A percentile compares a stretch with the other conserved stretches of the same genome.
phyloP scores from a whole-genome alignment of 2,329 filamentous ascomycete genomes.

The Calonectria multiphialidica region DNA sequence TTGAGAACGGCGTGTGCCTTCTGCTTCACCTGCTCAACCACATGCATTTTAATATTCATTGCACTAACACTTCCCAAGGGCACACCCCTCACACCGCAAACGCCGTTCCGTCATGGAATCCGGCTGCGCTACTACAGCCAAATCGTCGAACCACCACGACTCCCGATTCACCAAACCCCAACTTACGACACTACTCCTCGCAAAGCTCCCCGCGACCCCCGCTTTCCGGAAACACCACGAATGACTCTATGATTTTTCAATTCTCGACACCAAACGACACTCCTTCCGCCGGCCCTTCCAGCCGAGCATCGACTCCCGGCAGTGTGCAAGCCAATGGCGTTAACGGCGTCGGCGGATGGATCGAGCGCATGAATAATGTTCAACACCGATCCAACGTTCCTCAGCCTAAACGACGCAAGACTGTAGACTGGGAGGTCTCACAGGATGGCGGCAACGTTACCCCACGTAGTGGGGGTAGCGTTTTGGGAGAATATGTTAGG shows the following conservation, averaged over 20 bases:
- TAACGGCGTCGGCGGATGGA: conserved; percentile 68
- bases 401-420: conserved; percentile 76
- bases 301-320: conserved; percentile 49
- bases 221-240: conserved; percentile 39
- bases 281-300: conserved; percentile 48
- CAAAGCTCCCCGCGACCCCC: conserved; percentile 38
- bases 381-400: conserved; percentile 70
- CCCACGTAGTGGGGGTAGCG: conserved; percentile 61
- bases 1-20: background rate
- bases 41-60: background rate
- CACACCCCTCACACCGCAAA: conserved; percentile 43
- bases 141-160: conserved; percentile 46
- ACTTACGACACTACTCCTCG: conserved; percentile 39
- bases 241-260: conserved; percentile 55
- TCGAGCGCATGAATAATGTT: conserved; percentile 83
- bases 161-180: conserved; percentile 42
- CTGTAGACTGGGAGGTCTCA: conserved; percentile 60
- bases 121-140: conserved; percentile 55
- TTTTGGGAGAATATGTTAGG: conserved; percentile 76
- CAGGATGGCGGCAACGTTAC: conserved; percentile 48
- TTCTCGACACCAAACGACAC: conserved; percentile 53
- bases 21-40: background rate
- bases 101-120: conserved; percentile 54
- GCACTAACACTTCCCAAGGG: conserved; percentile 38
- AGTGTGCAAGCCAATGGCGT: conserved; percentile 37